Evolutionary conservation across 2,329 filamentous ascomycete genomes (phyloP).

Genomic region (Calonectria multiphialidica): DNA sequence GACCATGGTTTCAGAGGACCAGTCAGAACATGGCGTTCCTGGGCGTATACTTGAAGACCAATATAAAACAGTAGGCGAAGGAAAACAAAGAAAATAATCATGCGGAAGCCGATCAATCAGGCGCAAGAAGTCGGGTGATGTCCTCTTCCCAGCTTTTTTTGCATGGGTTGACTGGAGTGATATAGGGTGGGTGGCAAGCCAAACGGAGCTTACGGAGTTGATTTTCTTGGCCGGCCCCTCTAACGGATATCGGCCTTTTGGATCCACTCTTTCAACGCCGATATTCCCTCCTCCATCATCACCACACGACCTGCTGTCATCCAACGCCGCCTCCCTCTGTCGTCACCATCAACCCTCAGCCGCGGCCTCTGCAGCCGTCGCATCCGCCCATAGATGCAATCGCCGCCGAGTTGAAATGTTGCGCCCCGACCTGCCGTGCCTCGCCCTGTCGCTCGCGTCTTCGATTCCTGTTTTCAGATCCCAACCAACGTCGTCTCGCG

Average conservation of each 20-base stretch:
- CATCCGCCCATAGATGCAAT: constrained; percentile 29
- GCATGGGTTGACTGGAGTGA: neutral
- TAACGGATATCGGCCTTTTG: constrained; percentile 14
- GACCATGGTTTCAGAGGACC: neutral
- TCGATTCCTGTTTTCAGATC: constrained; percentile 28
- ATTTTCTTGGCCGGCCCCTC: constrained; percentile 18
- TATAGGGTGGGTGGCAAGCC: constrained; percentile 14
- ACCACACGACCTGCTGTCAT: neutral
- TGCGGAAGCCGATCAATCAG: neutral
- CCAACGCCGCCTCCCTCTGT: neutral
- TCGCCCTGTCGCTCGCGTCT: constrained; percentile 27
- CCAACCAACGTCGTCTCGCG: constrained; percentile 22
- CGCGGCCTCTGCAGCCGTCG: constrained; percentile 16
- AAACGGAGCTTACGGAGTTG: constrained; percentile 17
- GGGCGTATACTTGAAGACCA: too few species aligned
- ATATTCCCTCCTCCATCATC: constrained; percentile 17
- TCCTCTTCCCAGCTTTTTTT: neutral
- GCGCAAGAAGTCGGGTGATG: neutral
- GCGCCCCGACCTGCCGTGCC: constrained; percentile 26
- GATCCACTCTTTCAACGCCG: constrained; percentile 4
- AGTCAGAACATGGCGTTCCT: too few species aligned
- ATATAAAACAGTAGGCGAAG: neutral
- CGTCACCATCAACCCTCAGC: neutral
- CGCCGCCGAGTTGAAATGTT: constrained; percentile 32
- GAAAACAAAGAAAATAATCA: neutral